Conservation (phyloP, 768 basidiomycete species). For the Nevesoporus exiguus region DNA sequence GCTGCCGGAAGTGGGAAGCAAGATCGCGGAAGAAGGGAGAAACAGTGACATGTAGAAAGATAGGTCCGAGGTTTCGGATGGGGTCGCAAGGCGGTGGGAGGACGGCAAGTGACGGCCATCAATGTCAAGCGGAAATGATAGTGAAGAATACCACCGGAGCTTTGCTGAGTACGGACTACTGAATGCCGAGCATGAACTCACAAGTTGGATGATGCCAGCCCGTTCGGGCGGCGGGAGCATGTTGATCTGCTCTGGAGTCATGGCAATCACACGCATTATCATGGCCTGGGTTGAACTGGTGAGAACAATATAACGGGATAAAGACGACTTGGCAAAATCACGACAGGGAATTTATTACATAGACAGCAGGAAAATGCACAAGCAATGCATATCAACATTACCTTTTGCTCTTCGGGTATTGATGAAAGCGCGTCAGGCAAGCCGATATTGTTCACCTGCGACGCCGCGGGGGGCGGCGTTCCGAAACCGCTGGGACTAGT, state of each 20-base stretch:
- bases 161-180: slow-evolving; percentile 8
- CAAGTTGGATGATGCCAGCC: slow-evolving; percentile 78
- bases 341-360: not conserved
- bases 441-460: slow-evolving; percentile 19
- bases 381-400: slow-evolving; percentile 26
- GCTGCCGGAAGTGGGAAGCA: slow-evolving; percentile 18
- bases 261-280: slow-evolving; percentile 72
- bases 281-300: slow-evolving; percentile 47
- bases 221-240: slow-evolving; percentile 70
- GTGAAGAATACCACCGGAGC: slow-evolving; percentile 5
- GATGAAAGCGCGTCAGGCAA: slow-evolving; percentile 54
- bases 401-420: slow-evolving; percentile 71
- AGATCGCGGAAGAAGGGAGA: slow-evolving; percentile 14
- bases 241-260: slow-evolving; percentile 84
- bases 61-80: slow-evolving; percentile 2
- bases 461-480: slow-evolving; percentile 19
- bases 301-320: slow-evolving; percentile 9
- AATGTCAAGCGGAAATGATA: slow-evolving; percentile 24
- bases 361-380: slow-evolving; percentile 4
- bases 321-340: not conserved
- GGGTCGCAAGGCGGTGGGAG: slow-evolving; percentile 9
- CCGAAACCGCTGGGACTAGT: slow-evolving; percentile 15
- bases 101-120: slow-evolving; percentile 23
- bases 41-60: slow-evolving; percentile 13
- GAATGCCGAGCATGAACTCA: slow-evolving; percentile 39